Percentiles rank a stretch among this genome's conserved stretches.
Conservation (phyloP, 495 filamentous ascomycete genomes). For the Poronia punctata region DNA sequence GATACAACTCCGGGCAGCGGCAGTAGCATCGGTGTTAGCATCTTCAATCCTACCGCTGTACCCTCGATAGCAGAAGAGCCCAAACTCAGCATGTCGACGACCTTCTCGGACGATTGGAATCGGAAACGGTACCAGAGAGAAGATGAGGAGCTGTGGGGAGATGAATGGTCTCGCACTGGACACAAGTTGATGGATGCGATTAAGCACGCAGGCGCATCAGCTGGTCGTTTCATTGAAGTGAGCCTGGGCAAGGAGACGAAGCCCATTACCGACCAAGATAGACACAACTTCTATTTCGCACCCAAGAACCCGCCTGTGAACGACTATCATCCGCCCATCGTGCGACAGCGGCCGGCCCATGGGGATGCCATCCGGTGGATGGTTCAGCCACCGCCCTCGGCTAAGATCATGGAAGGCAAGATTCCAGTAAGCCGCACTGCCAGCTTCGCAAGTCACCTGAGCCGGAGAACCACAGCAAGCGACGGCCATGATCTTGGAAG, state of each 20-base stretch:
- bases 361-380: conserved; percentile 75
- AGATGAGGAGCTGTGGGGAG: conserved; percentile 77
- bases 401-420: conserved; percentile 83
- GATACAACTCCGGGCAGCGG: too few species aligned
- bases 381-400: conserved; percentile 78
- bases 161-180: conserved; percentile 31
- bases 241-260: conserved; percentile 34
- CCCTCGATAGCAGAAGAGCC: too few species aligned
- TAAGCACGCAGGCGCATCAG: conserved; percentile 44
- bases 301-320: conserved; percentile 75
- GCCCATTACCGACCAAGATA: conserved; percentile 27
- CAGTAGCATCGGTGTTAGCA: too few species aligned
- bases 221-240: conserved; percentile 39
- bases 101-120: conserved; percentile 55
- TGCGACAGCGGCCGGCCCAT: conserved; percentile 62
- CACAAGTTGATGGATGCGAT: conserved; percentile 44
- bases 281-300: conserved; percentile 51
- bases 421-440: conserved; percentile 47
- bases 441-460: conserved; percentile 26
- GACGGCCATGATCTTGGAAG: conserved; percentile 21
- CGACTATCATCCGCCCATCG: conserved; percentile 79
- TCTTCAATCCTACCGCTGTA: too few species aligned
- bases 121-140: conserved; percentile 71
- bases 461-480: conserved; percentile 22
- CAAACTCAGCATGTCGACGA: conserved; percentile 28